Percentiles rank a stretch among this genome's conserved stretches.
Evolutionary conservation across 805 yeast species (phyloP).

Genomic region (Metschnikowia similis): DNA sequence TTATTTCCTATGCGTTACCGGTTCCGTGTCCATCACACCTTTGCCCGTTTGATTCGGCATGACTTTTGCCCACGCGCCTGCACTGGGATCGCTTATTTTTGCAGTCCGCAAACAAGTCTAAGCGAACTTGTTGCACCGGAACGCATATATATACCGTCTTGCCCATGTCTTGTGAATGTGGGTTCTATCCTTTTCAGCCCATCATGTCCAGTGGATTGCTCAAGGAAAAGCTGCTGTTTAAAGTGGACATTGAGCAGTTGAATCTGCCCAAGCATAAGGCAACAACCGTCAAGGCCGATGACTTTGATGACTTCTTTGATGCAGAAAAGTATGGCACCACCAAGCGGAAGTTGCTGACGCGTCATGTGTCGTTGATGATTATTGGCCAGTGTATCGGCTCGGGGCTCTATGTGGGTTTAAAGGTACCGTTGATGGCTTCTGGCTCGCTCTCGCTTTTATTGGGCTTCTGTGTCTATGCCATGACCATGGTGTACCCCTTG

Average conservation of each 20-base stretch:
- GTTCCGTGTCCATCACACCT: too few relatives aligned
- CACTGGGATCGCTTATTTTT: too few relatives aligned
- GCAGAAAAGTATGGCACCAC: conserved; percentile 27
- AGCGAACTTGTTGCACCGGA: too few relatives aligned
- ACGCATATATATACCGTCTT: too few relatives aligned
- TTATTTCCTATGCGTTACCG: too few relatives aligned
- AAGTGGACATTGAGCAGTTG: conserved; percentile 13
- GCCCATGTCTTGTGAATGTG: too few relatives aligned
- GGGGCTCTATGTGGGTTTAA: conserved; percentile 32
- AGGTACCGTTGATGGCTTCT: conserved; percentile 26
- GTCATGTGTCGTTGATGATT: conserved; percentile 34
- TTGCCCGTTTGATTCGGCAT: too few relatives aligned
- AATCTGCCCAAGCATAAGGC: conserved; percentile 8
- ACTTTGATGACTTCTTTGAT: conserved; percentile 27
- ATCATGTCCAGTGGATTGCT: conserved; percentile 1
- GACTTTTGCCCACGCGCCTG: too few relatives aligned
- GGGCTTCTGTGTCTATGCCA: conserved; percentile 29
- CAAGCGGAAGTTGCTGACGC: conserved; percentile 24
- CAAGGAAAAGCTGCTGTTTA: conserved; percentile 5
- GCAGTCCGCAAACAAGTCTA: too few relatives aligned
- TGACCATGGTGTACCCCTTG: conserved; percentile 31
- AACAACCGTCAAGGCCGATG: conserved; percentile 12
- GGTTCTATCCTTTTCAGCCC: too few relatives aligned
- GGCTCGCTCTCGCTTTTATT: conserved; percentile 34
- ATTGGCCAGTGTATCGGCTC: conserved; percentile 35